Percentiles rank a stretch among this genome's conserved stretches.
These are phyloP conservation scores for Ascocoryne sarcoides DNA, from an alignment of 2,329 filamentous ascomycete genomes.

Conservation along the genomic window DNA sequence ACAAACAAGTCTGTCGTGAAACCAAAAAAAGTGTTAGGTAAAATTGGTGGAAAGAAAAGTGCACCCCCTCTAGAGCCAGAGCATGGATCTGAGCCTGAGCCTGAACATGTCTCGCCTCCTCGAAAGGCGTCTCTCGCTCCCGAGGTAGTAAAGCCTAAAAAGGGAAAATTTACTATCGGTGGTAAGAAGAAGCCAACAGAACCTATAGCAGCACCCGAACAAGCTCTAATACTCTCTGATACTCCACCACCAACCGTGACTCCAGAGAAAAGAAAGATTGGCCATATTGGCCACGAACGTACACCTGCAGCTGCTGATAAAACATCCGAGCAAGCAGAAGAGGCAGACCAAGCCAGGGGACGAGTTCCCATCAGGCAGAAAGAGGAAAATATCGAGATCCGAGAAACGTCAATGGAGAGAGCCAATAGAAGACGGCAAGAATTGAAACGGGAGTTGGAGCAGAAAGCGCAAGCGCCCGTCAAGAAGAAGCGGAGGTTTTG, in stretches of 20 bases:
- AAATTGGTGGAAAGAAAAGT: slow-evolving; percentile 16
- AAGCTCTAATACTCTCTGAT: not conserved
- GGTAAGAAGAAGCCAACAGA: slow-evolving; percentile 17
- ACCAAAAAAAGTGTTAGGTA: slow-evolving; percentile 13
- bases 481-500: slow-evolving; percentile 30
- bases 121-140: not conserved
- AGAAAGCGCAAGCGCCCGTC: slow-evolving; percentile 24
- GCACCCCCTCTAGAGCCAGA: slow-evolving; percentile 4
- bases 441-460: slow-evolving; percentile 26
- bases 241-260: not conserved
- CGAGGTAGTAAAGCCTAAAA: slow-evolving; percentile 9
- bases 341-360: slow-evolving; percentile 9
- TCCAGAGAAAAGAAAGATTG: not conserved
- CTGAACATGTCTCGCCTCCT: not conserved
- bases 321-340: not conserved
- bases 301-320: not conserved
- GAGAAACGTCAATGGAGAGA: slow-evolving; percentile 26
- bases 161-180: slow-evolving; percentile 16
- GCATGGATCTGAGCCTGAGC: slow-evolving; percentile 2
- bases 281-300: not conserved
- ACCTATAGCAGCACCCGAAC: not conserved
- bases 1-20: not conserved
- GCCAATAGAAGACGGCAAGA: slow-evolving; percentile 24
- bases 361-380: slow-evolving; percentile 8
- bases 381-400: slow-evolving; percentile 8